Conservation (phyloP, 805 yeast species). For the Kuraishia ogatae region DNA sequence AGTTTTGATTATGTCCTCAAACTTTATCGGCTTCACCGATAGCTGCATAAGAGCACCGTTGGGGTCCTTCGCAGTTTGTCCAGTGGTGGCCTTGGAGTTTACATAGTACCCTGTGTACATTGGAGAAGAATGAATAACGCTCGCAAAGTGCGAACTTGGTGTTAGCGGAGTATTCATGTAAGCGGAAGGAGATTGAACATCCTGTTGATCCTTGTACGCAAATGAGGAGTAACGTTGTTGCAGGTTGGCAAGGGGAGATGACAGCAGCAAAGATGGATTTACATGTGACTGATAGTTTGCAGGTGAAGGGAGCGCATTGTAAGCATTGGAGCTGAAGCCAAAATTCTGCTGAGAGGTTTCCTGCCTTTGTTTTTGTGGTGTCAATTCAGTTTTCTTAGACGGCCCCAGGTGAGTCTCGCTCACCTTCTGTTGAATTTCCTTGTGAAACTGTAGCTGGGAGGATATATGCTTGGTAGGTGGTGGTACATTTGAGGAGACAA, state of each 20-base stretch:
- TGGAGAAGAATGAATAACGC: slow-evolving; percentile 24
- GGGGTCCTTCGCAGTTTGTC: not conserved
- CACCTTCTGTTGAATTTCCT: not conserved
- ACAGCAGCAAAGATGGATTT: slow-evolving; percentile 4
- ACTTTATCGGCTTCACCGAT: slow-evolving; percentile 8
- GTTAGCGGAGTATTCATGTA: slow-evolving; percentile 14
- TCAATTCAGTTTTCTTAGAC: not conserved
- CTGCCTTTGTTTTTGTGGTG: not conserved
- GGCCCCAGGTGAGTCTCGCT: not conserved
- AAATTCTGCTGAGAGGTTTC: not conserved
- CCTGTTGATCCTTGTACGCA: not conserved
- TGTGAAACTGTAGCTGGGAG: not conserved
- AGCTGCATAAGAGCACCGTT: not conserved
- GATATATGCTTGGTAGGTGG: not conserved
- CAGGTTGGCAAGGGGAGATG: slow-evolving; percentile 4
- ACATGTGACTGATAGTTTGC: slow-evolving; percentile 1
- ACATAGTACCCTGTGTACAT: slow-evolving; percentile 21
- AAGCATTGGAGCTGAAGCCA: not conserved
- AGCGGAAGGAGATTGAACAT: not conserved
- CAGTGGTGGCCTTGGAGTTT: slow-evolving; percentile 14
- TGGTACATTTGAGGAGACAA: not conserved
- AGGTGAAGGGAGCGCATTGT: not conserved
- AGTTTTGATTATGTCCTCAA: slow-evolving; percentile 14
- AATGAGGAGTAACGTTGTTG: not conserved
- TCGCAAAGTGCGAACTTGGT: slow-evolving; percentile 22